Conservation (phyloP, 768 basidiomycete species). For the Trametes gibbosa region DNA sequence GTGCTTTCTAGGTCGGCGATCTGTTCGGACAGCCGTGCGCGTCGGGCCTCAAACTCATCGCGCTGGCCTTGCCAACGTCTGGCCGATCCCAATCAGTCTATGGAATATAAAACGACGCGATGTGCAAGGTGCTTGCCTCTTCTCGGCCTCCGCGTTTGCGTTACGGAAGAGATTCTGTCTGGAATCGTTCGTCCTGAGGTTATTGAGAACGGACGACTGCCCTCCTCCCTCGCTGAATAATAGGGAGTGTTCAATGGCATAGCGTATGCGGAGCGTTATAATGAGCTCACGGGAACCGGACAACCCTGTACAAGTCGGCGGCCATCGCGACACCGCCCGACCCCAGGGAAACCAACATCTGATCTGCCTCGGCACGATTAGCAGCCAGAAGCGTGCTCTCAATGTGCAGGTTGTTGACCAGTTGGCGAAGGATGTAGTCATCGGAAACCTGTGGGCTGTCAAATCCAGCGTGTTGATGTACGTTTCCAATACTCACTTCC, state of each 20-base stretch:
- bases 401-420: slow-evolving; percentile 73
- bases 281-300: slow-evolving; percentile 57
- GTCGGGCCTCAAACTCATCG: slow-evolving; percentile 38
- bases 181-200: slow-evolving; percentile 33
- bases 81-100: not conserved
- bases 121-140: slow-evolving; percentile 37
- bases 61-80: slow-evolving; percentile 50
- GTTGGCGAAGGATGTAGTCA: slow-evolving; percentile 69
- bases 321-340: slow-evolving; percentile 63
- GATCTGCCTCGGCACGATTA: slow-evolving; percentile 63
- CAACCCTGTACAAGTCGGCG: slow-evolving; percentile 59
- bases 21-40: slow-evolving; percentile 29
- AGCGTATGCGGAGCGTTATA: not conserved
- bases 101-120: too few species aligned
- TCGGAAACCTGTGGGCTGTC: slow-evolving; percentile 58
- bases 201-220: slow-evolving; percentile 41
- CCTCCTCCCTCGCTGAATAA: slow-evolving; percentile 66
- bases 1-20: slow-evolving; percentile 28
- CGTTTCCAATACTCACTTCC: slow-evolving; percentile 47
- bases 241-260: not conserved
- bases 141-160: slow-evolving; percentile 46
- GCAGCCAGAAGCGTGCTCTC: slow-evolving; percentile 69
- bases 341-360: slow-evolving; percentile 40
- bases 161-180: slow-evolving; percentile 51
- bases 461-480: not conserved